Evolutionary conservation across 495 filamentous ascomycete species (phyloP).

Genomic region (Chaetomium tenue): DNA sequence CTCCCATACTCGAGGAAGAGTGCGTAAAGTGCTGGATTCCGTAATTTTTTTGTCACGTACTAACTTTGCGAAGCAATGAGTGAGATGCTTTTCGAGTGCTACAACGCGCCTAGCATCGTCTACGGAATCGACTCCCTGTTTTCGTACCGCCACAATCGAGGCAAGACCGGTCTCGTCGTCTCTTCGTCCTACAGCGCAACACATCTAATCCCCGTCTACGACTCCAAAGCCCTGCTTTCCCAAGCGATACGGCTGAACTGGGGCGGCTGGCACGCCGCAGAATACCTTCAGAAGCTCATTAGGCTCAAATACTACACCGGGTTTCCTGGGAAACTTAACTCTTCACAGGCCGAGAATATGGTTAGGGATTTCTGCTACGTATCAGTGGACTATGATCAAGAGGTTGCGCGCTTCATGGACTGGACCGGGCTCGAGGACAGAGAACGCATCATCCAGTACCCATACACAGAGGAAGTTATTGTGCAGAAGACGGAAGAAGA

Average conservation of each 20-base stretch:
- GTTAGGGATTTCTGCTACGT: conserved; percentile 89
- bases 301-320: conserved; percentile 83
- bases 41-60: neutral
- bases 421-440: conserved; percentile 87
- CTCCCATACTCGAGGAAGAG: conserved; percentile 80
- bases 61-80: conserved; percentile 70
- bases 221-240: conserved; percentile 75
- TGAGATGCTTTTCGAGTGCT: conserved; percentile 94
- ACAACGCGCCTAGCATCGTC: conserved; percentile 78
- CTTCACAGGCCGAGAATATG: conserved; percentile 81
- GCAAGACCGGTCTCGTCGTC: conserved; percentile 82
- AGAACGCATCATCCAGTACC: conserved; percentile 85
- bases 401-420: conserved; percentile 71
- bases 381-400: conserved; percentile 74
- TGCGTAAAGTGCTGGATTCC: conserved; percentile 42
- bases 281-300: conserved; percentile 86
- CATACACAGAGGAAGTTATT: conserved; percentile 85
- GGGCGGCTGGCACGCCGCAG: conserved; percentile 84
- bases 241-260: conserved; percentile 89
- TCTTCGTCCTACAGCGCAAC: conserved; percentile 91
- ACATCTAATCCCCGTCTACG: conserved; percentile 90
- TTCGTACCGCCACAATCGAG: conserved; percentile 87
- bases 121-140: conserved; percentile 96
- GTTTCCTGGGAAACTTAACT: conserved; percentile 79
- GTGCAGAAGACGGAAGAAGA: conserved; percentile 91